Base-by-base conservation (phyloP, 2,329 filamentous ascomycete genomes). In the Cordyceps javanica region DNA sequence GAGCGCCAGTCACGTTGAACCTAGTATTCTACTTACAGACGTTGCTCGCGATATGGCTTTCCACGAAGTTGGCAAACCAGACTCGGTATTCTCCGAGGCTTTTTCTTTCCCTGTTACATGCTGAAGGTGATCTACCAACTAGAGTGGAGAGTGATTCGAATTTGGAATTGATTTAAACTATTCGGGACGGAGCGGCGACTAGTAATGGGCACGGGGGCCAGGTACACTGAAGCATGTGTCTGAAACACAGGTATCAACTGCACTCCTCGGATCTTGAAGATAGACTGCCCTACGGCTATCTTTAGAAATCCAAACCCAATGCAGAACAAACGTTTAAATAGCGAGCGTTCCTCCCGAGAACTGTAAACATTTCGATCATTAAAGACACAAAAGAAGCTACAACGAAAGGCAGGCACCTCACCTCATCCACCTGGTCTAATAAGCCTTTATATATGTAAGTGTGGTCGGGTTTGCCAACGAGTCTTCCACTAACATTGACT, bases 201-300 rank as follows among this genome's bases (percentile, higher is more conserved):
- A 44, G 39, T 32, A 42, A 54, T 54, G 51, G n/a, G 39, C 26
- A 44, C 28, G 23, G 26, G 51, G 51, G 38, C 51, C 13, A 34
- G 26, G 3, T 6, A 32, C 25, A 54, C 38, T 44, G 26, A 54
- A 42, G 38, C 51, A 44, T 11, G 13, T 16, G 10, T 54, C 19
- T 54, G 51, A 54, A 54, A 54, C 51, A 9, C n/a, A 16, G 11
- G 51, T 54, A 23, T 54, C 51, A 54, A 54, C 51, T 13, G n/a
- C 26, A 23, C 23, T 38, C 38, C 13, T 32, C 5, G 39, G 38
- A 42, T 44, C 19, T 21, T 5, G 13, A n/a, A 3, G 2, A 42
- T n/a, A 32, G 44, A 19, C 51, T 44, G 30, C 28, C 23, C 14
- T 34, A 23, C 19, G 21, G 19, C 26, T 30, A 28, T 21, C 13